A percentile compares a stretch with the other conserved stretches of the same genome.
Conservation (phyloP, 306 rosid species). For the Glycine tomentella region DNA sequence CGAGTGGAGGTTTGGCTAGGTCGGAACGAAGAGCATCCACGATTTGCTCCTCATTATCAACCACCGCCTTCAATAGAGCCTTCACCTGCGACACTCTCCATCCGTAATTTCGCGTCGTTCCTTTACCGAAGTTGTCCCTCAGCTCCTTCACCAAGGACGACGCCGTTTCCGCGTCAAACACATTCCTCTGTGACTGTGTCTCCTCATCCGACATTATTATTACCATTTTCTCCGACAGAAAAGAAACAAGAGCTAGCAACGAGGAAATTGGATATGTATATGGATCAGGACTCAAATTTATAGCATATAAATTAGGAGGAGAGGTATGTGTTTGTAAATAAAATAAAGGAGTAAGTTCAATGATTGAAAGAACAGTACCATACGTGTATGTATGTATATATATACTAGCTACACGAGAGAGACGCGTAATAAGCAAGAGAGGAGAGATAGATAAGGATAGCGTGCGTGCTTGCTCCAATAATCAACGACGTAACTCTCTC, state of each 20-base stretch:
- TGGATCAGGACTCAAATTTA: background rate
- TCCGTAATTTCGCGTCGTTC: conserved; percentile 49
- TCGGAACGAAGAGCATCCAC: conserved; percentile 53
- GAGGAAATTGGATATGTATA: background rate
- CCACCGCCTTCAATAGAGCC: conserved; percentile 44
- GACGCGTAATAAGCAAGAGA: no score
- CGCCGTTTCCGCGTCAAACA: conserved; percentile 41
- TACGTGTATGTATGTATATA: no score
- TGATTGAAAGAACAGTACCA: no score
- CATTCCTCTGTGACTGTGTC: conserved; percentile 16
- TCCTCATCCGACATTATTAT: conserved; percentile 38
- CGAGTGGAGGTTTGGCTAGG: conserved; percentile 62
- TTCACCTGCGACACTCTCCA: conserved; percentile 60
- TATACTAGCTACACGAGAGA: no score
- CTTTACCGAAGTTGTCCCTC: conserved; percentile 40
- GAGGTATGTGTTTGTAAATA: no score
- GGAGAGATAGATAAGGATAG: no score
- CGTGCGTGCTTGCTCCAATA: no score
- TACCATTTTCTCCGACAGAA: background rate
- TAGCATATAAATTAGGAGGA: no score
- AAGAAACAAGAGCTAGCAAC: background rate
- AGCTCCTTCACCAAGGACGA: conserved; percentile 43
- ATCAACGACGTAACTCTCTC: no score
- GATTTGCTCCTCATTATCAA: conserved; percentile 44
- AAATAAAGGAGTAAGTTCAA: no score